Conservation (phyloP, 148 eudicot genomes). For the Arbutus unedo region DNA sequence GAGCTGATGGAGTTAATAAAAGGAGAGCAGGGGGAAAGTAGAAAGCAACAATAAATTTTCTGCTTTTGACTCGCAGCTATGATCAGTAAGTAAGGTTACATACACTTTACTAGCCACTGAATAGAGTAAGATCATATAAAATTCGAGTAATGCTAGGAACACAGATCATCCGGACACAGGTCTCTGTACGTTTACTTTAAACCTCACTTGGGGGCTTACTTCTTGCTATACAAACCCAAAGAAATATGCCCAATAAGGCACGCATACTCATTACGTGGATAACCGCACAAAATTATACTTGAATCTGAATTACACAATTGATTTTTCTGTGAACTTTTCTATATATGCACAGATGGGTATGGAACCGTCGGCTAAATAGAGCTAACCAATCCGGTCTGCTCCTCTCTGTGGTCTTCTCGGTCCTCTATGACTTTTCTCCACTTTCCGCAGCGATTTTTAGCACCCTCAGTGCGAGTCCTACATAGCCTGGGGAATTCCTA, state of each 20-base stretch:
- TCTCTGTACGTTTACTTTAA: no score
- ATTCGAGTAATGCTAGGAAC: no score
- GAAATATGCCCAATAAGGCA: background rate
- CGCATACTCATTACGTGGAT: background rate
- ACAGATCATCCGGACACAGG: no score
- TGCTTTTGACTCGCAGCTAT: conserved; percentile 19
- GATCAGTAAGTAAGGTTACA: background rate
- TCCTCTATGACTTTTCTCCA: no score
- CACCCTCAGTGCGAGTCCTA: no score
- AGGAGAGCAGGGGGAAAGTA: conserved; percentile 5
- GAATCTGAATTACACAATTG: background rate
- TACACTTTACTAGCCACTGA: no score
- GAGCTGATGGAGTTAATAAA: conserved; percentile 23
- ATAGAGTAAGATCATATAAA: background rate
- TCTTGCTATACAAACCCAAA: background rate
- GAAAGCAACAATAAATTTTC: conserved; percentile 26
- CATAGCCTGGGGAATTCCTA: no score
- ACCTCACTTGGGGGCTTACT: background rate
- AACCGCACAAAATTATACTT: background rate
- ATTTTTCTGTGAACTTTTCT: background rate
- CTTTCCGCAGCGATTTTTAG: no score
- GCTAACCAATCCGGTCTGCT: no score
- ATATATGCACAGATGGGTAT: no score
- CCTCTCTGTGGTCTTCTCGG: no score
- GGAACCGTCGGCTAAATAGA: no score